Base-by-base conservation (phyloP, 352 stramenopile species). In the Globisporangium ultimum region DNA sequence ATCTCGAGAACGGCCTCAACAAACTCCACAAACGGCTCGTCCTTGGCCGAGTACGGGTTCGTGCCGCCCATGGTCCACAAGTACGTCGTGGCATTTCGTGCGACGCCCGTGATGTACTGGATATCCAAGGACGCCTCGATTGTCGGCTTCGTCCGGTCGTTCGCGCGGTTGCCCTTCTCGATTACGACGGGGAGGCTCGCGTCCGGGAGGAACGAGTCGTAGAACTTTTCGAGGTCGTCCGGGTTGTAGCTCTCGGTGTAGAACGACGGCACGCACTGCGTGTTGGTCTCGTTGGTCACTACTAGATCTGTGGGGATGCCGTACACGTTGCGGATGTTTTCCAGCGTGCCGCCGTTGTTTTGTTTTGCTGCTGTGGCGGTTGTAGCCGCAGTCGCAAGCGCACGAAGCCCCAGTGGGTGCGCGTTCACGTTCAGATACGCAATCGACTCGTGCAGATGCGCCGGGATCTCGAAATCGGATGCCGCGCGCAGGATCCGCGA, bases 71-170 rank as follows among this genome's bases (percentile, higher is more conserved):
- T 89, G 18, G 69, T 88, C 82, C 80, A 93, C 17, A 93, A 67
- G 68, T 76, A 91, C 5, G 86, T 95, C 20, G 78, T 88, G 36
- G 84, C 75, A 48, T 91, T 91, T 13, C 82, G 80, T 12, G 72
- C 82, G 14, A 96, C 63, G 15, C 84, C 87, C 17, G 86, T 96
- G 48, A 97, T 79, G 66, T 97, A 97, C 66, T 97, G 83, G 42
- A 97, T 68, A 61, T 98, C 91, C 1, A 98, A 67, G 17, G 84
- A 96, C 12, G 85, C 84, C 66, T 97, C 91, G 0, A 74, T 88
- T 34, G 67, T 85, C 6, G 78, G 62, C 0, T 63, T 49, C 10
- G 63, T 47, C 3, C 68, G 64, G 11, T 60, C 45, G 50, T 92
- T 89, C 17, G 74, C 58, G 17, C 84, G 80, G 8, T 58, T 57